Conservation (phyloP, 768 basidiomycete genomes). For the Paxillus ammoniavirescens region DNA sequence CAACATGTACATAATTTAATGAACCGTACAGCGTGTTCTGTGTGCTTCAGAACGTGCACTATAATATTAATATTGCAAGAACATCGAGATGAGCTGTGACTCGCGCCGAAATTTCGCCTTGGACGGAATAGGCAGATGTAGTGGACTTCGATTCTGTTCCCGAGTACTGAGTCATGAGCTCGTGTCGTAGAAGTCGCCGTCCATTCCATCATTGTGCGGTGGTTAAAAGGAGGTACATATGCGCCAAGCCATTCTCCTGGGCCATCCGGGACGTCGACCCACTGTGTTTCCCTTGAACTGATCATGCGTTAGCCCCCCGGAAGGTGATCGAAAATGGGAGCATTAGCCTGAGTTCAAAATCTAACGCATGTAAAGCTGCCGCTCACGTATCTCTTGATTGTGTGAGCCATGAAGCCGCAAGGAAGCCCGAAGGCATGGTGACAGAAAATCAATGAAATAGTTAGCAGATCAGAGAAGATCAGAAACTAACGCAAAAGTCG, state of each 20-base stretch:
- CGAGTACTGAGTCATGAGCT: not conserved
- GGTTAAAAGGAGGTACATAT: not conserved
- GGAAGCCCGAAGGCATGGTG: not conserved
- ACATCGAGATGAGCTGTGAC: not conserved
- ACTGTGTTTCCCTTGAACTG: not conserved
- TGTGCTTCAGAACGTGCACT: conserved; percentile 5
- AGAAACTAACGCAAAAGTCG: not conserved
- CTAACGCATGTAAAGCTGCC: conserved; percentile 15
- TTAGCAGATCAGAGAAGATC: too few species aligned
- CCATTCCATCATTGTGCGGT: not conserved
- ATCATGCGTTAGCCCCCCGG: too few species aligned
- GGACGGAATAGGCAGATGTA: conserved; percentile 2
- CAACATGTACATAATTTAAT: conserved; percentile 13
- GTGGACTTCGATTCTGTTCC: not conserved
- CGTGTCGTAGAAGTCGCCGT: not conserved
- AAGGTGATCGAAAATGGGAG: not conserved
- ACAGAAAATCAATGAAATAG: too few species aligned
- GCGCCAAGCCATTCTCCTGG: not conserved
- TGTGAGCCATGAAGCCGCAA: conserved; percentile 3
- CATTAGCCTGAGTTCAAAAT: not conserved
- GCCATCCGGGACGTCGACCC: not conserved
- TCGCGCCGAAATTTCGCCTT: conserved; percentile 6
- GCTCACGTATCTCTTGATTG: conserved; percentile 6
- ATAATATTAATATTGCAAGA: too few species aligned
- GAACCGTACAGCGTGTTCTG: conserved; percentile 16